Base-by-base conservation (phyloP, 768 basidiomycete species). In the Russula dissimulans region DNA sequence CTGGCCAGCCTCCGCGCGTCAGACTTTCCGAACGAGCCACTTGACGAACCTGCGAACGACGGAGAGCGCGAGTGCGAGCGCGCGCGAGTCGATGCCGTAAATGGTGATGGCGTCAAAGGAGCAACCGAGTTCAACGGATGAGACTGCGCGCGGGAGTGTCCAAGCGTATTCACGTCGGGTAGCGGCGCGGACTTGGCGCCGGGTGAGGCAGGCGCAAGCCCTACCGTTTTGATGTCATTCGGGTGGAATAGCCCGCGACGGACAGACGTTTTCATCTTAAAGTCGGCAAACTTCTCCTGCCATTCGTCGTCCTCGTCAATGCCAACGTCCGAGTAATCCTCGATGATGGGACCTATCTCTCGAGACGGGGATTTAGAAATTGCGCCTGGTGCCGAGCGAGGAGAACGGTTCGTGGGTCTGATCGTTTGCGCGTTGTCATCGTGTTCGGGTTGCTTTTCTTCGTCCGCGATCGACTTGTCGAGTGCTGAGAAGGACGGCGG, bases 241-340 rank as follows among this genome's bases (percentile, higher is more conserved):
- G 92, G 92, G 68, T 92, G 91, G 71, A 92, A 91, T 32, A 94
- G 79, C 5, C 89, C 87, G 39, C 82, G 81, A n/a, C 81, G 80
- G 18, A 79, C 70, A 17, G 84, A 82, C 63, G 86, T 89, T 72
- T 85, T 89, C 77, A 86, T 75, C 89, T 86, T 91, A 72, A 95
- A 90, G 71, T 88, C 83, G 0, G 86, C 85, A 14, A 97, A 83
- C 73, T 93, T 93, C 65, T 83, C 83, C 66, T 86, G 79, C 53
- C 95, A 71, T 32, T 76, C 74, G 32, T 76, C 72, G 67, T 89
- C 89, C 63, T 90, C 93, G 15, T 86, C 89, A n/a, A 78, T 75
- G 26, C 82, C 84, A 43, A 95, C 72, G 69, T 97, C 95, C 7
- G 92, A 95, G 69, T 93, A 95, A 71, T 97, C 95, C 68, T 97